Base-by-base conservation (phyloP, 1,139 yeast genomes). In the Tardiomyces digboiensis region DNA sequence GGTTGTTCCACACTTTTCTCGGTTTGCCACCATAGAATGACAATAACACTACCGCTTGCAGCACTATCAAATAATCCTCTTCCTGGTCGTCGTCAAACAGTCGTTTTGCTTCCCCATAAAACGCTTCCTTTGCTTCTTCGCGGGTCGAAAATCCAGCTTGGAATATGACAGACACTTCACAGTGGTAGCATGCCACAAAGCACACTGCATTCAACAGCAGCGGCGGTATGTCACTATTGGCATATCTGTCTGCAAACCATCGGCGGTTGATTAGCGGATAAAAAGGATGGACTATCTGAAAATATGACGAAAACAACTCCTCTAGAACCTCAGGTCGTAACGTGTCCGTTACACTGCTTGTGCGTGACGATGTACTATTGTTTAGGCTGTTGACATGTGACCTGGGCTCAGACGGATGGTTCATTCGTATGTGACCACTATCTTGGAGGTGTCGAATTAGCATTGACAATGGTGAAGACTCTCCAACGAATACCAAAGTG, bases 181-280 rank as follows among this genome's bases (percentile, higher is more conserved):
- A 48, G 19, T 48, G 51, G 39, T 48, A 48, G 37, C 50, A 47
- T 10, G 50, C 44, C 2, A 50, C 49, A 39, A 48, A 47, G 40
- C 50, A 47, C n/a, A 48, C 39, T 7, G 51, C 41, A 29, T 47
- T 39, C 21, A 47, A 37, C 13, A 48, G 29, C 21, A 48, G 44
- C 18, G 42, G 39, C 3, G 51, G 45, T 1, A 48, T 38, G 2
- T 43, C 37, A 18, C 37, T 29, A 5, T 36, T n/a, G 12, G 13
- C 12, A 26, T 46, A 47, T 7, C 29, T 42, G 6, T 29, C 20
- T 3, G 48, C 49, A 42, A 48, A 48, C 51, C 51, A 48, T 13
- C 39, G 38, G 14, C 51, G 38, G 21, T 47, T 47, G 4, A 48
- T 43, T 7, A 47, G 38, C 2, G 51, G 51, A 29, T 48, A 45